Evolutionary conservation across 306 rosid species (phyloP).

Genomic region (Hylodesmum podocarpum): DNA sequence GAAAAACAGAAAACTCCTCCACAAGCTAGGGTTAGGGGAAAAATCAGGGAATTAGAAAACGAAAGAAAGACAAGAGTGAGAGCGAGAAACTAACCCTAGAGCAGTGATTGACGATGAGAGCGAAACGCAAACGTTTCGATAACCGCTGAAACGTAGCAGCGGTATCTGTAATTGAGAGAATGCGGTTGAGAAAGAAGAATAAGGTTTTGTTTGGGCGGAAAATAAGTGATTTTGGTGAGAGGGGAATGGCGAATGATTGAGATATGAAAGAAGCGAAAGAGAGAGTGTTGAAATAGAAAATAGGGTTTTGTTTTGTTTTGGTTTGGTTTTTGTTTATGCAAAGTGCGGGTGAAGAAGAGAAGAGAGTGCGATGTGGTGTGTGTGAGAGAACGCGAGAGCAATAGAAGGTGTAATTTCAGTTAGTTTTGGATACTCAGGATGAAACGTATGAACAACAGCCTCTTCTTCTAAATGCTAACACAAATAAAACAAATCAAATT

Average conservation of each 20-base stretch:
- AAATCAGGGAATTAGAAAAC: constrained; percentile 19
- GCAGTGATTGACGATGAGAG: constrained; percentile 41
- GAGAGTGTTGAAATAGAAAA: constrained; percentile 28
- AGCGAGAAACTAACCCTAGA: constrained; percentile 62
- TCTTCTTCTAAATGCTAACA: constrained; percentile 24
- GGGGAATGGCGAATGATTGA: constrained; percentile 33
- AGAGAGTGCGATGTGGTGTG: constrained; percentile 38
- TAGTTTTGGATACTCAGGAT: constrained; percentile 51
- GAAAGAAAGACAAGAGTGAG: not conserved
- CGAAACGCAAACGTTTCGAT: constrained; percentile 58
- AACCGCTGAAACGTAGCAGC: constrained; percentile 38
- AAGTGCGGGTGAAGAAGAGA: constrained; percentile 23
- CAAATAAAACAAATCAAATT: not conserved
- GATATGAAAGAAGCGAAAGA: constrained; percentile 4
- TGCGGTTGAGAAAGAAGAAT: constrained; percentile 40
- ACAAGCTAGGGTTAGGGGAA: constrained; percentile 51
- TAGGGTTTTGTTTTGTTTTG: constrained; percentile 55
- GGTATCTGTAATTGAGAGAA: constrained; percentile 37
- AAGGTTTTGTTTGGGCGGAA: not conserved
- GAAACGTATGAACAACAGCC: constrained; percentile 70
- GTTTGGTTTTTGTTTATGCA: constrained; percentile 48
- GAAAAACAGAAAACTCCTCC: constrained; percentile 17
- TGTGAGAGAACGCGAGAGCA: constrained; percentile 38
- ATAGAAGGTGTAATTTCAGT: constrained; percentile 45
- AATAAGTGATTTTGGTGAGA: constrained; percentile 19